A percentile compares a stretch with the other conserved stretches of the same genome.
phyloP scores from a whole-genome alignment of 1,284 basidiomycete species.

The Leccinum pachyderme region DNA sequence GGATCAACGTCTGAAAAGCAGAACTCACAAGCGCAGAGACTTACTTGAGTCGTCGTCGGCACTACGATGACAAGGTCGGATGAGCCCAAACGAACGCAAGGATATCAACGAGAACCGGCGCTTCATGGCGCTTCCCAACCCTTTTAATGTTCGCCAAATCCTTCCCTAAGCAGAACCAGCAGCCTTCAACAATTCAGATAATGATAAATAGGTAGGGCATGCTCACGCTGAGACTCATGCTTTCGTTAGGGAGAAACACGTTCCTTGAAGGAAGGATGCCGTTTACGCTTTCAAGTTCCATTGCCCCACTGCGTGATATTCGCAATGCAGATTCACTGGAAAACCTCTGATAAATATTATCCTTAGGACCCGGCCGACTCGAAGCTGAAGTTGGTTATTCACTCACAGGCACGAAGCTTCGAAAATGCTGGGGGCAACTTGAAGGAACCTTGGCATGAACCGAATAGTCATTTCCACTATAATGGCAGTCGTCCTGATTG shows the following conservation, averaged over 20 bases:
- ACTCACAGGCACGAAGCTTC: constrained; percentile 31
- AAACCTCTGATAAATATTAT: constrained; percentile 19
- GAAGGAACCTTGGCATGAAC: constrained; percentile 3
- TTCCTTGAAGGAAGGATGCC: background rate
- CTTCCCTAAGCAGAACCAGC: constrained; percentile 12
- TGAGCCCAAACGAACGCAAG: constrained; percentile 13
- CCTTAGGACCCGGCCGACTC: background rate
- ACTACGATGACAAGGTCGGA: constrained; percentile 21
- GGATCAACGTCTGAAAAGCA: background rate
- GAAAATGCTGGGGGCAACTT: constrained; percentile 17
- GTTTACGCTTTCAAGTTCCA: constrained; percentile 4
- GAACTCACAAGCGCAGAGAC: background rate
- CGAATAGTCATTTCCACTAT: background rate
- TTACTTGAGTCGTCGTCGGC: constrained; percentile 25
- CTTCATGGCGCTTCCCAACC: constrained; percentile 17
- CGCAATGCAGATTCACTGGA: constrained; percentile 23
- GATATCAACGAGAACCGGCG: constrained; percentile 16
- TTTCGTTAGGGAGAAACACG: constrained; percentile 4
- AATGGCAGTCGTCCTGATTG: constrained; percentile 6
- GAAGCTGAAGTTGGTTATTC: background rate
- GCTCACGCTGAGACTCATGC: constrained; percentile 22
- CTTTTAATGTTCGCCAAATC: constrained; percentile 18
- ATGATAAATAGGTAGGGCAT: background rate
- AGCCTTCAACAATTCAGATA: background rate
- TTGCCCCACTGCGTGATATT: constrained; percentile 9